phyloP scores from a whole-genome alignment of 495 filamentous ascomycete genomes.

The Xylaria venustula region DNA sequence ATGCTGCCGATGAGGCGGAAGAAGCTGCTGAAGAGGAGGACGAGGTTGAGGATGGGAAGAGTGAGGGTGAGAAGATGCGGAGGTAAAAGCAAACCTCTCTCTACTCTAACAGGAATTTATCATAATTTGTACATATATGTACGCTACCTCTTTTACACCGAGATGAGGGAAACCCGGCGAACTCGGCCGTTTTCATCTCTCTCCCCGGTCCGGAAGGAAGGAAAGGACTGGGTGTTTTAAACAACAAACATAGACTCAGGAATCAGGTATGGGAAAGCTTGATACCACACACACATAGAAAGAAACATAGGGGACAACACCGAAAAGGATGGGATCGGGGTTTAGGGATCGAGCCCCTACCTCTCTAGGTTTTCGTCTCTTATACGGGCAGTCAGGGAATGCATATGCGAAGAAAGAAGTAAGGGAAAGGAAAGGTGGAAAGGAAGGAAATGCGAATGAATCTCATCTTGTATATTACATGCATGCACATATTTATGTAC shows the following conservation, averaged over 20 bases:
- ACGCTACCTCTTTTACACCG: background rate
- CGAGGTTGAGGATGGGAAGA: conserved; percentile 15
- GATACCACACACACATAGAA: conserved; percentile 5
- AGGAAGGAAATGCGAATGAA: no score
- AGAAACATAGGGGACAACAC: background rate
- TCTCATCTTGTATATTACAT: conserved; percentile 5
- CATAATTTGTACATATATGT: background rate
- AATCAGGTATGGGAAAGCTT: conserved; percentile 7
- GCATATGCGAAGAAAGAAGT: background rate
- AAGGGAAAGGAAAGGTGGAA: background rate
- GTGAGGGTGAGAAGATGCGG: conserved; percentile 8
- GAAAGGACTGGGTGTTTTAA: background rate
- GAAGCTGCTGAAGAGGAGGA: conserved; percentile 36
- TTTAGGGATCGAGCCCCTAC: no score
- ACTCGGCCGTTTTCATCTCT: background rate
- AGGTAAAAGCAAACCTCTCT: conserved; percentile 1
- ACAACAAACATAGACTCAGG: no score
- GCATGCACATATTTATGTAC: background rate
- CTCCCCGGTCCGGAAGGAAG: background rate
- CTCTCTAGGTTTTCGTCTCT: no score
- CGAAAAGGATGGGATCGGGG: background rate
- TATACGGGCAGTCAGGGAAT: no score
- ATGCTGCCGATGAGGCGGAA: conserved; percentile 31
- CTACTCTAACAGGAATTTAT: background rate
- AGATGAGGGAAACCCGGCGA: background rate